Percentiles rank a stretch among this genome's conserved stretches.
These are phyloP conservation scores for Nicotiana tabacum DNA, from an alignment of 257 asterid genomes.

Conservation along the genomic window DNA sequence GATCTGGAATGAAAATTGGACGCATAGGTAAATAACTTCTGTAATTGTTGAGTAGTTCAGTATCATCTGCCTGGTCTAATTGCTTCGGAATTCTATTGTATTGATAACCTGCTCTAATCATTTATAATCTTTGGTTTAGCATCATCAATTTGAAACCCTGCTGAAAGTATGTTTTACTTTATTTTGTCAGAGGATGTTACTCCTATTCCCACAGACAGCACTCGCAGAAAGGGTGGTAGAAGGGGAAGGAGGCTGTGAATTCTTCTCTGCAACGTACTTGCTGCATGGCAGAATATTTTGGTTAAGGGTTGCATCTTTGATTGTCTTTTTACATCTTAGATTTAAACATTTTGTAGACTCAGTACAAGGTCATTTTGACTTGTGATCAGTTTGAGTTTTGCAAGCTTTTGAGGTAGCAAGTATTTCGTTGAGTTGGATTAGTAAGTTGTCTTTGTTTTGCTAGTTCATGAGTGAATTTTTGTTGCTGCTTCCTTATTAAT, in stretches of 20 bases:
- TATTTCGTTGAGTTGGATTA: background rate
- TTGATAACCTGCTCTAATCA: background rate
- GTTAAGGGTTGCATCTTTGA: constrained; percentile 1
- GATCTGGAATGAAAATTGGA: constrained; percentile 92
- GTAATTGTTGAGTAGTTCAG: background rate
- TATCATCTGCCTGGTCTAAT: background rate
- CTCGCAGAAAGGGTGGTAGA: constrained; percentile 68
- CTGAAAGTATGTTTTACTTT: background rate
- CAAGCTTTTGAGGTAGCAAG: background rate
- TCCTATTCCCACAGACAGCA: constrained; percentile 72
- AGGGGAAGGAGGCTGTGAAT: constrained; percentile 68
- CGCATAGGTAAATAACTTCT: constrained; percentile 58
- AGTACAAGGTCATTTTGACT: constrained; percentile 2
- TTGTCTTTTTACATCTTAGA: constrained; percentile 4
- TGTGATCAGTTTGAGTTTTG: background rate
- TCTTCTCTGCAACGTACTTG: background rate
- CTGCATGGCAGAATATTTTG: background rate
- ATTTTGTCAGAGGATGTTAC: constrained; percentile 57
- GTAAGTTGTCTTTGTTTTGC: background rate
- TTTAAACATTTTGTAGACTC: constrained; percentile 14
- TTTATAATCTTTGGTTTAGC: background rate
- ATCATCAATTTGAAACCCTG: background rate
- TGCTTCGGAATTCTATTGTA: background rate
- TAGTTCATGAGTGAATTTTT: background rate
- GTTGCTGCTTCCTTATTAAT: background rate